Percentiles rank a stretch among this genome's conserved stretches.
Conservation (phyloP, 768 basidiomycete genomes). For the Lepiota brunneoincarnata region DNA sequence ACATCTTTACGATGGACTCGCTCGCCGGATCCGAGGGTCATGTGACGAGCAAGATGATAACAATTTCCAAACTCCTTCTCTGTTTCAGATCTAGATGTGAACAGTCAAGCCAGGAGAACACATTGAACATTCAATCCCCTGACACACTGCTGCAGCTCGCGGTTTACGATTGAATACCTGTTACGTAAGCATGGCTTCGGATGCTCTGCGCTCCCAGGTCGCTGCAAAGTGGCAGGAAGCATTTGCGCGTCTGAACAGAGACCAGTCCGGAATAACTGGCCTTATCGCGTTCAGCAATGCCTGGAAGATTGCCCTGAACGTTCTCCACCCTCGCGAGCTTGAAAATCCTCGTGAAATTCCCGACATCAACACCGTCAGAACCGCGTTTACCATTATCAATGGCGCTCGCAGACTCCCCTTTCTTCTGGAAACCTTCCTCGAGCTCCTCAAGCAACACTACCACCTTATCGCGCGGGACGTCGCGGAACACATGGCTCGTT, state of each 20-base stretch:
- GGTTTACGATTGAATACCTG: too few relatives aligned
- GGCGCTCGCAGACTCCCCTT: conserved; percentile 58
- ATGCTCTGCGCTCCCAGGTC: conserved; percentile 63
- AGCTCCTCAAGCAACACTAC: conserved; percentile 60
- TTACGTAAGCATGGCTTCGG: conserved; percentile 45
- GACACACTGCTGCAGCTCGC: too few relatives aligned
- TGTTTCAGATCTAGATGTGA: too few relatives aligned
- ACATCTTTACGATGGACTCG: too few relatives aligned
- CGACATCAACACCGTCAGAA: conserved; percentile 40
- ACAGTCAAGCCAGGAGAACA: too few relatives aligned
- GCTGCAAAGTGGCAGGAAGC: conserved; percentile 71
- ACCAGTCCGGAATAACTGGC: conserved; percentile 59
- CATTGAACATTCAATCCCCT: too few relatives aligned
- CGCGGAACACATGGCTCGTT: conserved; percentile 50
- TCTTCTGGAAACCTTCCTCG: conserved; percentile 70
- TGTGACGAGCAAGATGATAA: too few relatives aligned
- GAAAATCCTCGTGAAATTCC: not conserved
- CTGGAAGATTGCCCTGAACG: conserved; percentile 54
- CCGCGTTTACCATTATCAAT: conserved; percentile 58
- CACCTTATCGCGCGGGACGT: conserved; percentile 63
- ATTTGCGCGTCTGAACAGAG: conserved; percentile 60
- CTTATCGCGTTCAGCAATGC: conserved; percentile 69
- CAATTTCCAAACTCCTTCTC: too few relatives aligned
- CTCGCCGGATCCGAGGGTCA: too few relatives aligned
- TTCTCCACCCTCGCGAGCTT: conserved; percentile 42